phyloP scores from a whole-genome alignment of 169 alveolate genomes.

The Plasmodium billcollinsi region DNA sequence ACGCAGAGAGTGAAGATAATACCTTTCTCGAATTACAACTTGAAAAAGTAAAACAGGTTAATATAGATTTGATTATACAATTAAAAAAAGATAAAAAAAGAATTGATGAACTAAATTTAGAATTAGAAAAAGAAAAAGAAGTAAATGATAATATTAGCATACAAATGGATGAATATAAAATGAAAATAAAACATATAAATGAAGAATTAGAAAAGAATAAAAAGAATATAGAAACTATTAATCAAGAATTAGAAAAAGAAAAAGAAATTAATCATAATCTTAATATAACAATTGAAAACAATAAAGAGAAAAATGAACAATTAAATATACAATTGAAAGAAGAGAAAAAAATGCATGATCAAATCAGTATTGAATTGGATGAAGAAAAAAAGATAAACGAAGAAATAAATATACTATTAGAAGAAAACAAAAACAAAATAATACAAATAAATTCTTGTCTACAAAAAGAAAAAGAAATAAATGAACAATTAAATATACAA shows the following conservation, averaged over 20 bases:
- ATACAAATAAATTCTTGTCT: not conserved
- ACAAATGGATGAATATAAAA: too few species aligned
- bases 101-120: not conserved
- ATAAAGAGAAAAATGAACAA: not conserved
- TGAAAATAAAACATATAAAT: too few species aligned
- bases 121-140: constrained; percentile 23
- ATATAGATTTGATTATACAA: not conserved
- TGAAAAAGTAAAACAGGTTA: not conserved
- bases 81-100: constrained; percentile 27
- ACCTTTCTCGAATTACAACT: too few species aligned
- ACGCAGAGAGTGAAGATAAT: too few species aligned
- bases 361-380: not conserved
- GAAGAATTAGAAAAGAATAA: not conserved
- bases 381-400: constrained; percentile 10
- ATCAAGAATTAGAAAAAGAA: constrained; percentile 7
- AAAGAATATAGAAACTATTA: too few species aligned
- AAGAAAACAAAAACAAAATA: constrained; percentile 3
- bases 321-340: not conserved
- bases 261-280: not conserved
- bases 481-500: not conserved
- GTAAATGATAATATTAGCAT: not conserved
- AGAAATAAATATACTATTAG: constrained; percentile 4
- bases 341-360: not conserved
- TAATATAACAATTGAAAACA: not conserved
- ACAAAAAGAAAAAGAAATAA: constrained; percentile 23